Base-by-base conservation (phyloP, 2,329 filamentous ascomycete genomes). In the Chalaropsis thielavioides region DNA sequence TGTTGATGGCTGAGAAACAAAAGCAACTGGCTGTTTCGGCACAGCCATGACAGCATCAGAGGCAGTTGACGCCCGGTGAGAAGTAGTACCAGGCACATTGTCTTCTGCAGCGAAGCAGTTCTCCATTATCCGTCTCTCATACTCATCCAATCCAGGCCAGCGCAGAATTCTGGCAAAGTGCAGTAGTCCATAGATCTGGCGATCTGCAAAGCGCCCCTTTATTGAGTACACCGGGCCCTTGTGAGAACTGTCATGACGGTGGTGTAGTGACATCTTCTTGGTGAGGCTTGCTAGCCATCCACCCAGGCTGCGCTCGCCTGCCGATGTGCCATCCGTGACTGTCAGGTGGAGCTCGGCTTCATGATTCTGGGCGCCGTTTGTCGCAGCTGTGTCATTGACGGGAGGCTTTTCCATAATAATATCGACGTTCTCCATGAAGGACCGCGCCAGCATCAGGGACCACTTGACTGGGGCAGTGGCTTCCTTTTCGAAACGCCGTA, bases 391-490 rank as follows among this genome's bases (percentile, higher is more conserved):
- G 40, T 11, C 51, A 58, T 58, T 58, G 7, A 67, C 60, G 2
- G 69, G 54, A 17, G 71, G 69, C 61, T 77, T 74, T 31, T 76
- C 73, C 68, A 77, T 80, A 62, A 79, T 77, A 27, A 88, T 76
- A 8, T 80, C 78, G 38, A 88, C 84, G 67, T 88, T 87, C 68
- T 87, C 82, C n/a, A 88, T 77, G 84, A 85, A 88, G 54, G 79
- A 78, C 31, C 83, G 78, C 17, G 85, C 85, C 40, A 88, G 76
- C 49, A 86, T 76, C 46, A 88, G 74, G 3, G 85, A 86, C 85
- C 85, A 88, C 70, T 82, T 84, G 22, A 87, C 83, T n/a, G 81
- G 80, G 13, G 76, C 72, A 27, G 80, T 86, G 31, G 83, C 83
- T 51, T 81, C 80, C 69, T 82, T 81, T 69, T 87, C 83, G 66